These are phyloP conservation scores for Secale cereale DNA, from an alignment of 176 grass and related monocot genomes.

Conservation along the genomic window DNA sequence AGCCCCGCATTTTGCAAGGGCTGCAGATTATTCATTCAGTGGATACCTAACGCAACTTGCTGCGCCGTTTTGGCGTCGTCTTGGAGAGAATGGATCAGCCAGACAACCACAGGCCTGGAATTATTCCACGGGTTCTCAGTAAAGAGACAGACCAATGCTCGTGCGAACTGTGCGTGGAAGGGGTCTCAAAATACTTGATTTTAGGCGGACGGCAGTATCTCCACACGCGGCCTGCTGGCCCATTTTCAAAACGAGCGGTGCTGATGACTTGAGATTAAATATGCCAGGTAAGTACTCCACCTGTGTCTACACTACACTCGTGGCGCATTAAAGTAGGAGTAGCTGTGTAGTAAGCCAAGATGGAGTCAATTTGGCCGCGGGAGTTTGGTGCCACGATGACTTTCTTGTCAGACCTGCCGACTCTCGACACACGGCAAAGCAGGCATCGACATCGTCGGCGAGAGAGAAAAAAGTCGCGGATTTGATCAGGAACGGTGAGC, in stretches of 20 bases:
- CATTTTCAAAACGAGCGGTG: not conserved
- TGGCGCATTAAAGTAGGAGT: not conserved
- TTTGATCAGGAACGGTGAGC: conserved; percentile 7
- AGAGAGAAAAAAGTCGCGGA: conserved; percentile 23
- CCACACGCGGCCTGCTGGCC: not conserved
- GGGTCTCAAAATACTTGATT: not conserved
- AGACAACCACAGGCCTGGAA: not conserved
- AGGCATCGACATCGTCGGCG: conserved; percentile 16
- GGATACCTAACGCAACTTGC: conserved; percentile 5
- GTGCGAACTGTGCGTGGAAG: not conserved
- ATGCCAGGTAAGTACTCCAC: not conserved
- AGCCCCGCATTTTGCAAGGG: not conserved
- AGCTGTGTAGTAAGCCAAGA: not conserved
- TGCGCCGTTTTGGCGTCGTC: not conserved
- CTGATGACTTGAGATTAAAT: not conserved
- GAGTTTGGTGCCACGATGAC: conserved; percentile 20
- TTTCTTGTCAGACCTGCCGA: not conserved
- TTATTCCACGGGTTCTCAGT: not conserved
- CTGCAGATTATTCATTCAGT: not conserved
- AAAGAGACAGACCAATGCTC: not conserved
- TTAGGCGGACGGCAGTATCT: not conserved
- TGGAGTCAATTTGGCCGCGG: not conserved
- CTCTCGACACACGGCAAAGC: not conserved
- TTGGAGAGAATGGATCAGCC: not conserved
- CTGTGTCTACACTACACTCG: not conserved